Base-by-base conservation (phyloP, 1,284 basidiomycete species). In the Pterulicium gracile region DNA sequence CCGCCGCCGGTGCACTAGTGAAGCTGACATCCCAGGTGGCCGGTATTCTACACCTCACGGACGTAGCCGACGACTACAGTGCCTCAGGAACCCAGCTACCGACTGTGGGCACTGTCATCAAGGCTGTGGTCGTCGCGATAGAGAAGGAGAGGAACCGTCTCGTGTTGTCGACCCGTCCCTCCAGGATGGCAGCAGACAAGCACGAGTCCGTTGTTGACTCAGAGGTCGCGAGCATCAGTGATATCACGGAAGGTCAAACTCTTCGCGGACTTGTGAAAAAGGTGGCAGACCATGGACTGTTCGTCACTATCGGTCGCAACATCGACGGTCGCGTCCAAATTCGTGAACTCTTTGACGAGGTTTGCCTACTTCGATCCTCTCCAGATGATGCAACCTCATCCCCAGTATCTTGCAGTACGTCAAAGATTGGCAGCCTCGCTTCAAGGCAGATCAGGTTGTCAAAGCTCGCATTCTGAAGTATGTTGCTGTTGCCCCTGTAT, bases 261-360 rank as follows among this genome's bases (percentile, higher is more conserved):
- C 67, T 95, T 24, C 76, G 91, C 45, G 95, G 95, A 10, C 90
- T 96, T 59, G 78, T 98, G 59, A 95, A 92, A 66, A 86, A 79
- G 52, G 72, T 98, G 40, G 76, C 81, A 17, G 84, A 91, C 44
- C 80, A 86, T 56, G 95, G 95, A 13, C 61, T 98, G n/a, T 98
- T 96, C 57, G 89, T 98, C 3, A 79, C 79, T 34, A 64, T 98
- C 18, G 91, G 90, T 14, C 77, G 85, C 43, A 75, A 76, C 43
- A 68, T 96, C 24, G 89, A 92, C 56, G 94, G 88, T 46, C 81
- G 95, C 18, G 84, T 98, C 19, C 92, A 95, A 65, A 98, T 98
- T 61, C 85, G 79, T 60, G 91, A 97, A 64, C 73, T 96, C 23
- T 90, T 95, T 61, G 86, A 94, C 61, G 82, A 90, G 58, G 90